Evolutionary conservation across 2,329 filamentous ascomycete genomes (phyloP), one percentile per base, ranked within the genome.

Genomic region (Calonectria multiphialidica): DNA sequence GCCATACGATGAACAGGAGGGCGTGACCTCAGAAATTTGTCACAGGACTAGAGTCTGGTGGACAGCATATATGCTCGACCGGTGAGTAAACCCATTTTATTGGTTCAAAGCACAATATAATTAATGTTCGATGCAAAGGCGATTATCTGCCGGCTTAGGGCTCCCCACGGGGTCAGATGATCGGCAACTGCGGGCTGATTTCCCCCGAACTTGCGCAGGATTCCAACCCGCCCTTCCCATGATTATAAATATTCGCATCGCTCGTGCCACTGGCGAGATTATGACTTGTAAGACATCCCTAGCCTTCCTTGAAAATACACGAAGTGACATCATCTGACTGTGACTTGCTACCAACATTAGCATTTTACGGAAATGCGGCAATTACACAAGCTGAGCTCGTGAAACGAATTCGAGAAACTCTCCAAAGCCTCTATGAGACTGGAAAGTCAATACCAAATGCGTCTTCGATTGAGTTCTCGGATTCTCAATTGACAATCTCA

Each of bases 31-130:
- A 13, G 77, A 80, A 65, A 75, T 75, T 18, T 76, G 75, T 2
- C 80, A 81, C 16, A 62, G 76, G 0, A 77, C 72, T 9, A 71
- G 80, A 25, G 76, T 81, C 5, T 81, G 79, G 79, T 81, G 80
- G 80, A 81, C 80, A 7, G 76, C 72, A 2, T 81, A 80, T 30
- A 81, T 81, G 75, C 65, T 80, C n/a, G 80, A 81, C 21, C 72
- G 79, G 79, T 80, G 73, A 21, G 70, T 40, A 3, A 5, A 15
- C 8, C 18, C 10, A 3, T 15, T 2, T 6, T 23, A 12, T 9
- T 5, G 16, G 5, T 6, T 25, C 16, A 16, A 10, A 18, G 21
- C 33, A 5, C 16, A 30, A 25, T n/a, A 21, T 13, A 21, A 5
- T 40, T 23, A 4, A 45, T 4, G n/a, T 33, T 25, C 15, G 40